Percentiles rank a stretch among this genome's conserved stretches.
These are phyloP conservation scores for Pythium volutum DNA, from an alignment of 352 stramenopile species.

Conservation along the genomic window DNA sequence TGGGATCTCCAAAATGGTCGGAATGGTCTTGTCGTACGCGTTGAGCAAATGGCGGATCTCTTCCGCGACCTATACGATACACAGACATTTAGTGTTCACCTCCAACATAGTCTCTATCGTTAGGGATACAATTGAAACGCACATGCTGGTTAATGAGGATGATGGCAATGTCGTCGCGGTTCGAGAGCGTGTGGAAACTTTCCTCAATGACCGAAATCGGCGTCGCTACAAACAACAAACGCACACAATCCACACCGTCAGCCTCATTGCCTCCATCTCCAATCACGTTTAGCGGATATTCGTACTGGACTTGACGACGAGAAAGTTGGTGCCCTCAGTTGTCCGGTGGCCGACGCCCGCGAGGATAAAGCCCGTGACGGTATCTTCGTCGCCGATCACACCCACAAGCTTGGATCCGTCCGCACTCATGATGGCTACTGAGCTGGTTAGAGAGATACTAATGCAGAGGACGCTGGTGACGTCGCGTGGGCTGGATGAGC, in stretches of 20 bases:
- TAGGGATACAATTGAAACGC: slow-evolving; percentile 20
- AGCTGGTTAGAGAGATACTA: not conserved
- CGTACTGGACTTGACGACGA: slow-evolving; percentile 94
- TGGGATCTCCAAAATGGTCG: slow-evolving; percentile 98
- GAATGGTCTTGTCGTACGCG: slow-evolving; percentile 98
- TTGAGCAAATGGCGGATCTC: slow-evolving; percentile 98
- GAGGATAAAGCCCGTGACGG: slow-evolving; percentile 97
- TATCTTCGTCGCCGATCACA: slow-evolving; percentile 94
- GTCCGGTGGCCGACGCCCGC: slow-evolving; percentile 95
- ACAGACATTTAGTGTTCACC: not conserved
- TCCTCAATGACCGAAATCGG: slow-evolving; percentile 89
- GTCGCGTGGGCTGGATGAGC: not conserved
- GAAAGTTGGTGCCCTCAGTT: slow-evolving; percentile 94
- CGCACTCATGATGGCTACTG: slow-evolving; percentile 41
- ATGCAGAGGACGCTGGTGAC: not conserved
- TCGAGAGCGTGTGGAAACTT: slow-evolving; percentile 92
- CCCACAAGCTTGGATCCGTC: slow-evolving; percentile 82
- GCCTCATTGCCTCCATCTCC: not conserved
- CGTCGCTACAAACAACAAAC: slow-evolving; percentile 47
- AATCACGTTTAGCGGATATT: slow-evolving; percentile 5
- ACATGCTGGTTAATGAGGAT: slow-evolving; percentile 99
- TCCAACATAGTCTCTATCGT: not conserved
- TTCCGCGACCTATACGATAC: slow-evolving; percentile 84
- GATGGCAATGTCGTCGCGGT: slow-evolving; percentile 96
- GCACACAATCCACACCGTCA: not conserved